Evolutionary conservation across 768 basidiomycete genomes (phyloP).

Genomic region (Boletellus emodensis): DNA sequence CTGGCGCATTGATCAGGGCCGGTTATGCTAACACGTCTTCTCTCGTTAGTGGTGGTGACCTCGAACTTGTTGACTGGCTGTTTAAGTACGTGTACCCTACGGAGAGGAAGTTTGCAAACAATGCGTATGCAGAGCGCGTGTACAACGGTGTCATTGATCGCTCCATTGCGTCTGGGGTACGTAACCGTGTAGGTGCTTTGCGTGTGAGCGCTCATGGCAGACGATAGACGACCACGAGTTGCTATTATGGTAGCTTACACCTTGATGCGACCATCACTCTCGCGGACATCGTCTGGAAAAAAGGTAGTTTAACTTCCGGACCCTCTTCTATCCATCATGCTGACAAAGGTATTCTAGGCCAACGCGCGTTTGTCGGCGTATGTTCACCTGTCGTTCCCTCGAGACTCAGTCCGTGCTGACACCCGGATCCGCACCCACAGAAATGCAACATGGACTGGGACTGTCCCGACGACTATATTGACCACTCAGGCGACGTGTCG

Average conservation of each 20-base stretch:
- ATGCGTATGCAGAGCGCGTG: constrained; percentile 57
- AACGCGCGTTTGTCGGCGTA: constrained; percentile 82
- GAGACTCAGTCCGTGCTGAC: no score
- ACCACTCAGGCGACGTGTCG: constrained; percentile 41
- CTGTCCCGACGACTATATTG: constrained; percentile 60
- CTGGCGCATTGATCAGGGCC: not conserved
- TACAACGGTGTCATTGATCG: constrained; percentile 70
- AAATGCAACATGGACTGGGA: constrained; percentile 49
- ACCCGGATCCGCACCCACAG: constrained; percentile 7
- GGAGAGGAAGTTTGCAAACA: constrained; percentile 69
- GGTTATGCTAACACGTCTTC: constrained; percentile 1
- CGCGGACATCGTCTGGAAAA: constrained; percentile 61
- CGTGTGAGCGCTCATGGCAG: constrained; percentile 2
- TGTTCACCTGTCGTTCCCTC: constrained; percentile 15
- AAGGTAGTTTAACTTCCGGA: constrained; percentile 37
- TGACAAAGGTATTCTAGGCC: constrained; percentile 44
- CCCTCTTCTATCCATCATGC: not conserved
- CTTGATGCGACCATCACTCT: constrained; percentile 72
- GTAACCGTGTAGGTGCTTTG: constrained; percentile 21
- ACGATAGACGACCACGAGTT: constrained; percentile 77
- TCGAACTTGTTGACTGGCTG: constrained; percentile 86
- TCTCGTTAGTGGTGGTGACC: constrained; percentile 62
- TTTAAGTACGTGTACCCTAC: constrained; percentile 76
- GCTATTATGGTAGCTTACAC: constrained; percentile 84
- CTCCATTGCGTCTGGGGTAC: constrained; percentile 68